Evolutionary conservation across 345 rosid genomes (phyloP), one percentile per base, ranked within the genome.

Genomic region (Geranium rotundifolium): DNA sequence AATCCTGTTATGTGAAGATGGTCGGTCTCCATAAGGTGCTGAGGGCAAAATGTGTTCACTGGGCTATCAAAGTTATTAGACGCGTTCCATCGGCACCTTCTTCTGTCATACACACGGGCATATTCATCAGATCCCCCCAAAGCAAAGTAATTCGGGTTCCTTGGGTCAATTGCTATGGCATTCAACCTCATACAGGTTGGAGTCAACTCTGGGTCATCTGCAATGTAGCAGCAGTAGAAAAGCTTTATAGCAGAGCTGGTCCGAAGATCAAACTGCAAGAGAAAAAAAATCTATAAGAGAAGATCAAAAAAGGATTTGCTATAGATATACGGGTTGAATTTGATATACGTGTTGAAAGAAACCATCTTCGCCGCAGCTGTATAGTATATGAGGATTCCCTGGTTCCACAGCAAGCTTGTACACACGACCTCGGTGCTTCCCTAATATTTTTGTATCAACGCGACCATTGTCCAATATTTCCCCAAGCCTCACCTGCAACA

Each of bases 301-400:
- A 23, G 27, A 23, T 23, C 27, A 23, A 23, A 23, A 23, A 23
- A 23, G 27, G 27, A 23, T 23, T 23, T 23, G 27, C 27, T 23
- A 23, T 23, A 23, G 27, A 23, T 23, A 23, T 23, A 23, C 27
- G 27, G 27, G 27, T 34, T 34, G 41, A 34, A 34, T 34, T 34
- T 34, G 41, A 34, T 8, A 1, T 34, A 34, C 41, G 69, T 80
- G 86, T 76, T 78, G 86, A 65, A 82, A 82, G 60, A 80, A 69
- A 70, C 90, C 90, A 78, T 84, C 85, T 73, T 76, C 86, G 1
- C 86, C 86, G 15, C 86, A 80, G 76, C 86, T 84, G 49, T 84
- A 84, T 50, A 84, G 59, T 49, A 73, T 65, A 57, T 80, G 71
- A 34, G 89, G 86, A 74, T 77, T 81, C 70, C 86, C 86, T 29